These are phyloP conservation scores for Acer saccharum DNA, from an alignment of 345 rosid genomes.

Conservation along the genomic window DNA sequence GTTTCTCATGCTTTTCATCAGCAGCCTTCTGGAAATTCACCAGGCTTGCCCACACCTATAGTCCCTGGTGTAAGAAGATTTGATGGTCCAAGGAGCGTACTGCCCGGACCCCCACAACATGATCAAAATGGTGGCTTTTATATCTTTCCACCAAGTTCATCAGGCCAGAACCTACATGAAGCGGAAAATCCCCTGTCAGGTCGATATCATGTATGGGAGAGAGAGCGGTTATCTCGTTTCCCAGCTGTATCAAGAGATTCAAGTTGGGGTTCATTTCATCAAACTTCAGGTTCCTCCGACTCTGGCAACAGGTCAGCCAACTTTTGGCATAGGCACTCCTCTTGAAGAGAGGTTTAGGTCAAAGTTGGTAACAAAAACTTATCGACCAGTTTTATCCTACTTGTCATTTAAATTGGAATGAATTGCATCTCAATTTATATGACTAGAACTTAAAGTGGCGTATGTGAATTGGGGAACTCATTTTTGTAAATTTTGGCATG, in stretches of 20 bases:
- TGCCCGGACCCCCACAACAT: conserved; percentile 37
- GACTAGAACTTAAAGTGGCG: conserved; percentile 1
- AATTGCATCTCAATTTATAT: conserved; percentile 15
- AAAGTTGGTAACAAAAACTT: neutral
- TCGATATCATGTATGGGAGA: conserved; percentile 38
- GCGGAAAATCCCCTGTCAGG: conserved; percentile 27
- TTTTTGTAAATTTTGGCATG: conserved; percentile 20
- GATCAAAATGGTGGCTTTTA: conserved; percentile 51
- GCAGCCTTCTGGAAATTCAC: conserved; percentile 46
- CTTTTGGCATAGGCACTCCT: conserved; percentile 34
- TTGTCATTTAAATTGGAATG: conserved; percentile 5
- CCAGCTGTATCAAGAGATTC: conserved; percentile 23
- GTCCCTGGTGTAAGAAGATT: conserved; percentile 47
- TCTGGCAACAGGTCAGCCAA: conserved; percentile 31
- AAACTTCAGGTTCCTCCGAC: conserved; percentile 24
- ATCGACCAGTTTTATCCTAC: neutral
- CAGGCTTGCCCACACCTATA: conserved; percentile 38
- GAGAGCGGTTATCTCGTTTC: conserved; percentile 30
- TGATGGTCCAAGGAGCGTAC: conserved; percentile 39
- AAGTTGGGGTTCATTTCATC: conserved; percentile 41
- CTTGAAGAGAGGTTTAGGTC: conserved; percentile 17
- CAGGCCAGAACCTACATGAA: conserved; percentile 43
- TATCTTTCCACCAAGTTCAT: conserved; percentile 49
- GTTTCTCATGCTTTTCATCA: conserved; percentile 47
- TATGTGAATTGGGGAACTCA: conserved; percentile 4